Evolutionary conservation across 1,284 basidiomycete species (phyloP), one percentile per base, ranked within the genome.

Genomic region (Pyrrhoderma lamaoense): DNA sequence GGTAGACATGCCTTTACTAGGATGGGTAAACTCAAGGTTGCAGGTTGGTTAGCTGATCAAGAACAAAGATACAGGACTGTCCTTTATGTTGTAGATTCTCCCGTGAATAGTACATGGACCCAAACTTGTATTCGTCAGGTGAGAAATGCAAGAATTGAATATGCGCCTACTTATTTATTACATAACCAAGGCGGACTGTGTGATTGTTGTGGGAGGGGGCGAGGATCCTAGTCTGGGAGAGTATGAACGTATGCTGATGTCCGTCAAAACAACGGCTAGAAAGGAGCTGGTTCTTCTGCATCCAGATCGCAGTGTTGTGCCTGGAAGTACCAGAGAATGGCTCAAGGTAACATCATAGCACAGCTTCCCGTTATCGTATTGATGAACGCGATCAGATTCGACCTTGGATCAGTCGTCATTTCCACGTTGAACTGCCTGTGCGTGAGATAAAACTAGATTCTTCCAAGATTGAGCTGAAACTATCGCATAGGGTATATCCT

Each of bases 281-380:
- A 99, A 99, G 67, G 95, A 99, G 66, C 79, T 99, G 25, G 85
- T 99, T 3, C 73, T 99, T 8, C 74, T 99, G 8, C 95, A 99
- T 63, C 85, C 93, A 2, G 92, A 97, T 62, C 82, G 93, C 34
- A 86, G 83, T 27, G 92, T 99, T 2, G 72, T 80, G 2, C 86
- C 93, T 2, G 95, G 96, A 2, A 94, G 91, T 8, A 99, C 96
- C 23, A 80, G 95, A 48, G 88, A 90, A 64, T 99, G 95, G 95
- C 75, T 99, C 43, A 93, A 93, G 77, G 91, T 91, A 5, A 31
- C 27, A 5, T 31, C 11, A 31, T 31, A 5, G 5, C 11, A 5
- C 50, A 42, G 70, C 62, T 18, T 8, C 22, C 21, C 25, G n/a
- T 42, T 49, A 35, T 38, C 34, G 44, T 25, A 43, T 48, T 37